phyloP scores from a whole-genome alignment of 805 yeast genomes.

The Metschnikowia sp. region DNA sequence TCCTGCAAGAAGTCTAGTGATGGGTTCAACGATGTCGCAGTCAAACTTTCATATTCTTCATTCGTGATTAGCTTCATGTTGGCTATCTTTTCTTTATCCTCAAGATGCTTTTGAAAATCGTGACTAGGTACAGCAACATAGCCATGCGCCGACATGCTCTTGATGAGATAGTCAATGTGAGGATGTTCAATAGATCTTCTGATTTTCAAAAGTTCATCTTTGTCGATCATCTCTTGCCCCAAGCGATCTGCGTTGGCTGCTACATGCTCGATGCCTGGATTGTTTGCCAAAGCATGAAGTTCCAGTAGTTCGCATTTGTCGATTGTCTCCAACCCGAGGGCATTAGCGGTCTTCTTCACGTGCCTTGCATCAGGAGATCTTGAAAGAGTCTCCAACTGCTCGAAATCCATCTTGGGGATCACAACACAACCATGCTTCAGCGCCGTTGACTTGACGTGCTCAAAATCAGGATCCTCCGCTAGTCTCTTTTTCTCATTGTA shows the following conservation, averaged over 20 bases:
- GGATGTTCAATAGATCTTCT: constrained; percentile 20
- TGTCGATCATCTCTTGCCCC: constrained; percentile 18
- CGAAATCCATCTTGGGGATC: constrained; percentile 6
- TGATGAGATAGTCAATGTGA: constrained; percentile 15
- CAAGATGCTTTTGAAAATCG: constrained; percentile 23
- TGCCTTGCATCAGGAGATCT: constrained; percentile 10
- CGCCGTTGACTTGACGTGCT: constrained; percentile 8
- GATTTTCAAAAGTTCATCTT: constrained; percentile 14
- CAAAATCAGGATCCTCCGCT: constrained; percentile 9
- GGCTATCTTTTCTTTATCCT: constrained; percentile 27
- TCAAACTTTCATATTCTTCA: constrained; percentile 18
- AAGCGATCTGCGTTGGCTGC: constrained; percentile 18
- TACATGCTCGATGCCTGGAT: constrained; percentile 27
- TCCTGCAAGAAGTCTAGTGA: constrained; percentile 15
- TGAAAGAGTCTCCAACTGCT: constrained; percentile 9
- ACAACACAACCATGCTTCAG: constrained; percentile 6
- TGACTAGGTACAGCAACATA: constrained; percentile 19
- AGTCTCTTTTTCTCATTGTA: constrained; percentile 3
- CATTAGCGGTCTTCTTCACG: constrained; percentile 8
- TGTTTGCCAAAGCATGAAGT: constrained; percentile 12
- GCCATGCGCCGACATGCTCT: constrained; percentile 15
- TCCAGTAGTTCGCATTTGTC: constrained; percentile 2
- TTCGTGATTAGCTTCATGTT: constrained; percentile 20
- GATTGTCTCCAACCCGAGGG: constrained; percentile 5
- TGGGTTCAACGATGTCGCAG: constrained; percentile 7